phyloP scores from a whole-genome alignment of 345 rosid species.

The Toxicodendron radicans region DNA sequence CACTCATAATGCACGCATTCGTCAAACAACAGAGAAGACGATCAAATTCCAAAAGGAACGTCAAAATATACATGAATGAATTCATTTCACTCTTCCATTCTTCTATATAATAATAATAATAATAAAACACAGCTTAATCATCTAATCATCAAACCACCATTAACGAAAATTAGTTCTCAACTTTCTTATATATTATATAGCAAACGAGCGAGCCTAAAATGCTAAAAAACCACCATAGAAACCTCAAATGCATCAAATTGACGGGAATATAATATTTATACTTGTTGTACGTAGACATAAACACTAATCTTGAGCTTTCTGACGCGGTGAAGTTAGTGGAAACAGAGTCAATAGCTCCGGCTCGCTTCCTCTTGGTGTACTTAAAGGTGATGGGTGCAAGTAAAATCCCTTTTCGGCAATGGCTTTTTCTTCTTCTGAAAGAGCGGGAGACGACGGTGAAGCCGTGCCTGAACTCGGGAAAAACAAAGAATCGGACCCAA shows the following conservation, averaged over 20 bases:
- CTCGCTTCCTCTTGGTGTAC: constrained; percentile 27
- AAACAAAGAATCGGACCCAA: constrained; percentile 28
- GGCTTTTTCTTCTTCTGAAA: constrained; percentile 37
- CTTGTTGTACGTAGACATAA: neutral
- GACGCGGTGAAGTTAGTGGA: constrained; percentile 30
- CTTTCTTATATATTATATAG: neutral
- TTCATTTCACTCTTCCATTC: too few relatives aligned
- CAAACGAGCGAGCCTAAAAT: neutral
- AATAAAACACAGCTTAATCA: neutral
- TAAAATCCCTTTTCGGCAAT: constrained; percentile 36
- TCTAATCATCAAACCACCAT: neutral
- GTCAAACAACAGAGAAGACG: neutral
- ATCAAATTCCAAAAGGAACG: too few relatives aligned
- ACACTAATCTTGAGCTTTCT: constrained; percentile 23
- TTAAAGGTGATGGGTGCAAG: constrained; percentile 36
- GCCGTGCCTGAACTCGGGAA: constrained; percentile 30
- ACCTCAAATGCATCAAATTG: too few relatives aligned
- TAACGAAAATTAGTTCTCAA: neutral
- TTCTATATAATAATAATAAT: too few relatives aligned
- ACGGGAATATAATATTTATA: too few relatives aligned
- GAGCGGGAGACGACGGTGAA: constrained; percentile 36
- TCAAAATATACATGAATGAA: neutral
- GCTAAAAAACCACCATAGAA: neutral
- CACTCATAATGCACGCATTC: neutral
- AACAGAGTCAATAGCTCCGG: constrained; percentile 36